Evolutionary conservation across 2,329 filamentous ascomycete species (phyloP).

Genomic region (Chaetomium olivaceum): DNA sequence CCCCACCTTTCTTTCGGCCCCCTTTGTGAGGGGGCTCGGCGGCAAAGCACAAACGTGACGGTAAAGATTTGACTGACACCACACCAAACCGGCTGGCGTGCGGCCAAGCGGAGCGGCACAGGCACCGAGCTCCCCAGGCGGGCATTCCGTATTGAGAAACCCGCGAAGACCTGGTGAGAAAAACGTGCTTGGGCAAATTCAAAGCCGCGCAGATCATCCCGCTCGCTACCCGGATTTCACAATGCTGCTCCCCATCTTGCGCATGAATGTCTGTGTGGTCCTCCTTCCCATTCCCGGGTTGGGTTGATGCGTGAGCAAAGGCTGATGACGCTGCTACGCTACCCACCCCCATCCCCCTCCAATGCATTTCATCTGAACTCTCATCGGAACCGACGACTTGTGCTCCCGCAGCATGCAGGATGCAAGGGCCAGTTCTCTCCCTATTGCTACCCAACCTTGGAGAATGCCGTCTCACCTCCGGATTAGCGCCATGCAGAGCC

Average conservation of each 20-base stretch:
- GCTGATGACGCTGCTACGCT: neutral
- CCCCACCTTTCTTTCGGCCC: neutral
- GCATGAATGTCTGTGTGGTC: conserved; percentile 13
- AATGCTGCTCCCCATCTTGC: conserved; percentile 2
- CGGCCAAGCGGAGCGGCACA: conserved; percentile 13
- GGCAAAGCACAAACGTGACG: neutral
- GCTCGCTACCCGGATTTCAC: conserved; percentile 10
- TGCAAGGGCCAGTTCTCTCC: conserved; percentile 14
- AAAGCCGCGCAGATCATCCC: conserved; percentile 15
- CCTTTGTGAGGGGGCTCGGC: neutral
- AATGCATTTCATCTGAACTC: conserved; percentile 10
- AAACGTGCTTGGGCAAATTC: conserved; percentile 4
- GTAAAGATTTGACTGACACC: neutral
- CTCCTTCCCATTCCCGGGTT: neutral
- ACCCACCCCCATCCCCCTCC: neutral
- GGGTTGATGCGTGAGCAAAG: neutral
- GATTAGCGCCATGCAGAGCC: conserved; percentile 6
- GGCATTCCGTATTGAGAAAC: conserved; percentile 12
- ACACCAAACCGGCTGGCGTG: neutral
- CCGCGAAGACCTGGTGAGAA: neutral
- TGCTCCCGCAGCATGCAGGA: conserved; percentile 17
- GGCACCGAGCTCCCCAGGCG: neutral
- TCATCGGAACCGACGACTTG: neutral
- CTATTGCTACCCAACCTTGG: conserved; percentile 14
- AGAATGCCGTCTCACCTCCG: neutral